Percentiles rank a stretch among this genome's conserved stretches.
These are phyloP conservation scores for Grosmannia huntii DNA, from an alignment of 2,329 filamentous ascomycete species.

Conservation along the genomic window DNA sequence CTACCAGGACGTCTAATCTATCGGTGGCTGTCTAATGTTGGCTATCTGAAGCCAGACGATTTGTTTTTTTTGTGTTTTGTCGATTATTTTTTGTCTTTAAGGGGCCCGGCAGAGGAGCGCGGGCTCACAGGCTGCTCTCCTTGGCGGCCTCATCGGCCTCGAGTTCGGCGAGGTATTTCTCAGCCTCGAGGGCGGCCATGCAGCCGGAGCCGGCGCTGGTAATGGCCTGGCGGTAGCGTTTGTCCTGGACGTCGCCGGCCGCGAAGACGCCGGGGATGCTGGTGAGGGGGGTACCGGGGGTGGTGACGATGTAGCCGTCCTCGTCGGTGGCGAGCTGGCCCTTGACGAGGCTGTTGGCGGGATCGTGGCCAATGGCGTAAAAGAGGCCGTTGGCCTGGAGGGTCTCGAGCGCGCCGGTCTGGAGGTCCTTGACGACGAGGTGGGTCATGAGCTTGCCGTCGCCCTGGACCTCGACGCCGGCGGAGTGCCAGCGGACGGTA, in stretches of 20 bases:
- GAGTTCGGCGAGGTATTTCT: constrained; percentile 76
- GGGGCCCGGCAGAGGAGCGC: neutral
- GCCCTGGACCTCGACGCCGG: constrained; percentile 72
- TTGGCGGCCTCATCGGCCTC: constrained; percentile 35
- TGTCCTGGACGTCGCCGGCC: constrained; percentile 96
- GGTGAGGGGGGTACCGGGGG: constrained; percentile 78
- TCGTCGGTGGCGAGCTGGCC: constrained; percentile 72
- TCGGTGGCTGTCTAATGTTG: neutral
- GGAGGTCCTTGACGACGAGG: constrained; percentile 68
- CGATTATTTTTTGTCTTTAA: too few species aligned
- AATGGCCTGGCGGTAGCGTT: constrained; percentile 93
- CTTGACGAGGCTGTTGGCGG: constrained; percentile 82
- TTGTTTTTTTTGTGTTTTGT: too few species aligned
- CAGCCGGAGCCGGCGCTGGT: constrained; percentile 94
- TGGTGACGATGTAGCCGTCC: constrained; percentile 83
- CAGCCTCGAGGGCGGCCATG: constrained; percentile 88
- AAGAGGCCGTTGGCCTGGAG: constrained; percentile 86
- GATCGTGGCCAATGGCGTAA: constrained; percentile 95
- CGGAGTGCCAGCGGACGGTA: constrained; percentile 75
- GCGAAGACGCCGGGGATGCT: constrained; percentile 89
- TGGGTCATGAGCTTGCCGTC: constrained; percentile 81
- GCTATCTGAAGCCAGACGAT: neutral
- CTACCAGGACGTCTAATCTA: neutral
- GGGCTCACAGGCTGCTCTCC: neutral
- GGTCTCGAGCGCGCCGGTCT: constrained; percentile 66